Percentiles rank a stretch among this genome's conserved stretches.
Conservation (phyloP, 768 basidiomycete genomes). For the Pleurotus giganteus region DNA sequence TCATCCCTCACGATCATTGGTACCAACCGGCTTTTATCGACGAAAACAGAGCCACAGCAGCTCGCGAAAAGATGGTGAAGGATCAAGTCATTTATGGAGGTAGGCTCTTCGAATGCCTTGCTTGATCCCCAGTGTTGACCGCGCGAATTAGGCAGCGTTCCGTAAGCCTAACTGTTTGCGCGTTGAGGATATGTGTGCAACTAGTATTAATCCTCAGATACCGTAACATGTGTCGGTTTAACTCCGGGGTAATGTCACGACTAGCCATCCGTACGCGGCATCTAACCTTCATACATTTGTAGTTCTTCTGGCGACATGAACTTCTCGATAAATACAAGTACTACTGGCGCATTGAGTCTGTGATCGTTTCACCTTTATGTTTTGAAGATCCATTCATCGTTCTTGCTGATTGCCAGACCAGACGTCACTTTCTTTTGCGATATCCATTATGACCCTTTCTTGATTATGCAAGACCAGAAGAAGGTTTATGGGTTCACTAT, state of each 20-base stretch:
- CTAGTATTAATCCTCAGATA: slow-evolving; percentile 40
- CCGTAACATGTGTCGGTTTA: slow-evolving; percentile 97
- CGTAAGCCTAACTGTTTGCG: slow-evolving; percentile 45
- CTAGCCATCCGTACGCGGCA: background rate
- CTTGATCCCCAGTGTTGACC: slow-evolving; percentile 6
- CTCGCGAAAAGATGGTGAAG: slow-evolving; percentile 69
- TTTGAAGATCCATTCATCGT: too few species aligned
- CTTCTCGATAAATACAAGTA: slow-evolving; percentile 78
- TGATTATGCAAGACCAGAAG: slow-evolving; percentile 80
- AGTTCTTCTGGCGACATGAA: slow-evolving; percentile 89
- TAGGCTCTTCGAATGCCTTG: slow-evolving; percentile 22
- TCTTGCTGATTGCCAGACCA: slow-evolving; percentile 48
- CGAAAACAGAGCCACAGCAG: slow-evolving; percentile 61
- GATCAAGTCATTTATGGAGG: slow-evolving; percentile 68
- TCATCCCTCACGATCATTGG: slow-evolving; percentile 82
- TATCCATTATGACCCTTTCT: slow-evolving; percentile 83
- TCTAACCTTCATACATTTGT: background rate
- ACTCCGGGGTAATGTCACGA: slow-evolving; percentile 73
- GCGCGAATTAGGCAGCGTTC: slow-evolving; percentile 60
- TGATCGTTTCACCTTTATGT: background rate
- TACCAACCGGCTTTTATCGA: slow-evolving; percentile 79
- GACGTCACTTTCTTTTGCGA: slow-evolving; percentile 87
- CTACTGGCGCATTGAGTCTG: slow-evolving; percentile 75
- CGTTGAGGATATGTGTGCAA: background rate
- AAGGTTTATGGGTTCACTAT: slow-evolving; percentile 90